Conservation (phyloP, 2,329 filamentous ascomycete species). For the Colletotrichum paranaense region DNA sequence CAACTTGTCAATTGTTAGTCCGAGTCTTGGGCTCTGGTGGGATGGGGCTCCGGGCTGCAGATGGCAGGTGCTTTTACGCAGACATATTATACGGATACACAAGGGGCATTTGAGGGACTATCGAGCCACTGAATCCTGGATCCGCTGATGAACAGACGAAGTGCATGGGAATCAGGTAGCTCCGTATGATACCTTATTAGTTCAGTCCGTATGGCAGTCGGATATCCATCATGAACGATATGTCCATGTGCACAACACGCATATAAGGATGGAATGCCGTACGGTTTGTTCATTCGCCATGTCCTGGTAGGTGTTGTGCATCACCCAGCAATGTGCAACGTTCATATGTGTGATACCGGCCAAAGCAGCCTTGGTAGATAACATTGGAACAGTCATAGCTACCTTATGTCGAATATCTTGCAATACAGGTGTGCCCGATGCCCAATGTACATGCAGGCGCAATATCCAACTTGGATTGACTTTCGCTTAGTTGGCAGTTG, state of each 20-base stretch:
- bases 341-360: not conserved
- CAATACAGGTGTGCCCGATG: not conserved
- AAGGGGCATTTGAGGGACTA: constrained; percentile 2
- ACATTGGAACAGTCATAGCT: not conserved
- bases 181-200: not conserved
- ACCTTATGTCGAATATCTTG: not conserved
- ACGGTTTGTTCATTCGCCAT: not conserved
- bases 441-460: not conserved
- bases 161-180: not conserved
- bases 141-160: not conserved
- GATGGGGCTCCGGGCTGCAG: not conserved
- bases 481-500: not conserved
- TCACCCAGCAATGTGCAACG: not conserved
- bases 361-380: not conserved
- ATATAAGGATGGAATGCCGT: not conserved
- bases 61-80: not conserved
- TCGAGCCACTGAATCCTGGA: not conserved
- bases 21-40: not conserved
- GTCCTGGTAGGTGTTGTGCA: too few species aligned
- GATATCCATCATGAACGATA: not conserved
- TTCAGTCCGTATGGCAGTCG: not conserved
- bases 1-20: not conserved
- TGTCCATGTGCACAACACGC: not conserved
- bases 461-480: not conserved
- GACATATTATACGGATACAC: not conserved